Base-by-base conservation (phyloP, 108 stramenopile species). In the Pseudonitzschia multistriata region DNA sequence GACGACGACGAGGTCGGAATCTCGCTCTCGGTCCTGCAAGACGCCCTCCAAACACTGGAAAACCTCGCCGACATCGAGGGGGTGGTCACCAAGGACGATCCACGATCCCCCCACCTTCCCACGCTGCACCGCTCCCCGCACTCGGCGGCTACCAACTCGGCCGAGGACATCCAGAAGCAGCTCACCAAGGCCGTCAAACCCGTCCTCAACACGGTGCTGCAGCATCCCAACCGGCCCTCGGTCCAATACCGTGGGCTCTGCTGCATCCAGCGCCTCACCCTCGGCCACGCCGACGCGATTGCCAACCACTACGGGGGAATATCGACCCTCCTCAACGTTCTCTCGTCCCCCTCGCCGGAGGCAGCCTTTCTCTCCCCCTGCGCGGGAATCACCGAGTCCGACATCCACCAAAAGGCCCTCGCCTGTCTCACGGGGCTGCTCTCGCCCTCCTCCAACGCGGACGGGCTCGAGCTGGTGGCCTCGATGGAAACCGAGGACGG, bases 251-350 rank as follows among this genome's bases (percentile, higher is more conserved):
- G 17, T 2, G 57, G 57, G 7, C 15, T 59, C 5, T 0, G 19
- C n/a, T 35, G 33, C 13, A 27, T 59, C 29, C 29, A 59, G 4
- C 24, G 5, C 4, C 19, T 59, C n/a, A 59, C 57, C 14, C 25
- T 59, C 31, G 29, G 33, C 8, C 57, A 59, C 34, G 57, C 57
- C 22, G 34, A 59, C 19, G 25, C 57, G n/a, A 59, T 59, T n/a
- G 57, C 57, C 34, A 59, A 59, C 29, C 31, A 57, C 31, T 25
- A 62, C 34, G 63, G 63, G 27, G 63, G 63, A 5, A 47, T 64
- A 8, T 25, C 63, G 6, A 64, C 42, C 3, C 24, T 64, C n/a
- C 28, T 64, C 35, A 64, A 64, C 14, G 28, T 29, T 29, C 34
- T 64, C 6, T 17, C 63, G 34, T 25, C 31, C 13, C 4, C 55